phyloP scores from a whole-genome alignment of 768 basidiomycete genomes.

The Mycena rebaudengoi region DNA sequence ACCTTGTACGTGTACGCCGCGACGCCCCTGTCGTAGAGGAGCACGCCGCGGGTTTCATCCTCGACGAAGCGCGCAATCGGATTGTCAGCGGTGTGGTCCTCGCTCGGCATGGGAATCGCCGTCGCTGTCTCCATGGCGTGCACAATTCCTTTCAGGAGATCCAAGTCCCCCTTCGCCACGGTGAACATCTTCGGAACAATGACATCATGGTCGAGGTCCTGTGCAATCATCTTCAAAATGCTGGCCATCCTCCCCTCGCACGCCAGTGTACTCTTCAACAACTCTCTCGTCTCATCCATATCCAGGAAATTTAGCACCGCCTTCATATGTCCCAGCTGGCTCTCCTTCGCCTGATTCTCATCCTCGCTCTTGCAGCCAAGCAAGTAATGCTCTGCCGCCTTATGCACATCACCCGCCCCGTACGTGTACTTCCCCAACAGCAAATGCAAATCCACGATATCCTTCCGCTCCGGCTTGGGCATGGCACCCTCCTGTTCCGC shows the following conservation, averaged over 20 bases:
- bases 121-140: constrained; percentile 1
- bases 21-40: not conserved
- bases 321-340: not conserved
- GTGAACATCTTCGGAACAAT: not conserved
- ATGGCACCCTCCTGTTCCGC: not conserved
- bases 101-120: not conserved
- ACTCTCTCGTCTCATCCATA: not conserved
- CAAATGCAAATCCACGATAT: not conserved
- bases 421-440: not conserved
- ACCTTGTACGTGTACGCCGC: not conserved
- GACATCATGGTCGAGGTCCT: not conserved
- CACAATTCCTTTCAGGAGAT: not conserved
- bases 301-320: not conserved
- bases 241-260: not conserved
- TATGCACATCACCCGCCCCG: not conserved
- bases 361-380: not conserved
- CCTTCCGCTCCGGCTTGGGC: not conserved
- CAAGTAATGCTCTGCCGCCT: not conserved
- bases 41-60: not conserved
- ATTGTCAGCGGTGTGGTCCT: not conserved
- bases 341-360: not conserved
- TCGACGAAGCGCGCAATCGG: not conserved
- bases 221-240: not conserved
- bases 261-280: not conserved
- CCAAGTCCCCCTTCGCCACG: not conserved